phyloP scores from a whole-genome alignment of 495 filamentous ascomycete species.

The Tuber melanosporum region DNA sequence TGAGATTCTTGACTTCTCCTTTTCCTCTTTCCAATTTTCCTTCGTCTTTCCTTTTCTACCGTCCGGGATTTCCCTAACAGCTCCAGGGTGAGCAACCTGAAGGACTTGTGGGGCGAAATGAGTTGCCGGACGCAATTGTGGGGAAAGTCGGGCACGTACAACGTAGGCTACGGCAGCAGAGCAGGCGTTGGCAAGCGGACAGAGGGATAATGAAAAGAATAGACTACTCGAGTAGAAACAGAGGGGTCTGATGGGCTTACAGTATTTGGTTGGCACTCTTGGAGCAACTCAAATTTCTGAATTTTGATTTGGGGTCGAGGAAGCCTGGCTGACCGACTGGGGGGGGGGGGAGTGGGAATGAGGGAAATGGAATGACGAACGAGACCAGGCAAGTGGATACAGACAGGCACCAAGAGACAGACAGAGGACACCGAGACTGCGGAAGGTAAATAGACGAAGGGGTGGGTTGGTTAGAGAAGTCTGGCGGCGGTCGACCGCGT shows the following conservation, averaged over 20 bases:
- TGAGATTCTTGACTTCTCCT: not conserved
- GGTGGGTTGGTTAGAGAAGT: not conserved
- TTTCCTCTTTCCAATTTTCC: not conserved
- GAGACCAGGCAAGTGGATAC: not conserved
- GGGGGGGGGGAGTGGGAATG: not conserved
- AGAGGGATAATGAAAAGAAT: not conserved
- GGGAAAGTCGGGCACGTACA: not conserved
- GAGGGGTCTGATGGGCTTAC: not conserved
- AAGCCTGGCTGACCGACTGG: not conserved
- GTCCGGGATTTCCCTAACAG: not conserved
- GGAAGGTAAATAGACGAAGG: not conserved
- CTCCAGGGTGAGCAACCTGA: not conserved
- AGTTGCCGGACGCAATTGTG: not conserved
- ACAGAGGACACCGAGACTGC: not conserved
- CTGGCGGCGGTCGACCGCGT: not conserved
- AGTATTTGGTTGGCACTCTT: not conserved
- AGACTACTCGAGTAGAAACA: not conserved
- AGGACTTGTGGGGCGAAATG: not conserved
- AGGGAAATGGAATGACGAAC: conserved; percentile 2
- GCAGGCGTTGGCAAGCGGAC: not conserved
- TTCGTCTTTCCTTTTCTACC: not conserved
- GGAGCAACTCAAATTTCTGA: not conserved
- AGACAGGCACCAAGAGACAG: not conserved
- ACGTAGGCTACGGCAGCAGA: not conserved
- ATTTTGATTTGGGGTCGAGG: not conserved